Base-by-base conservation (phyloP, 179 eudicot genomes). In the Drosera spatulata region DNA sequence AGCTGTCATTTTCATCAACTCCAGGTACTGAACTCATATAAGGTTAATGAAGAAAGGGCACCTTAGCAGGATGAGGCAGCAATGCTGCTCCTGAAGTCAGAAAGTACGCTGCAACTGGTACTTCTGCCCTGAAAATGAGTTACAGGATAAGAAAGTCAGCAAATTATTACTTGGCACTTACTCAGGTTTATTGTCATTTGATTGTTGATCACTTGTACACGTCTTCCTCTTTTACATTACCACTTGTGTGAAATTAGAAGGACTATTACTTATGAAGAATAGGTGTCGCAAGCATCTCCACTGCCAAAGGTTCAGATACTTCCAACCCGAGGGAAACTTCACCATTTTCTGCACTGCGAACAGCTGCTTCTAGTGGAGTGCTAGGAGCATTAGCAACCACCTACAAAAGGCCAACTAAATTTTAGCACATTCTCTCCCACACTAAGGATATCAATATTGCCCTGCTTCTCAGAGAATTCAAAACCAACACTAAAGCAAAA, bases 81-180 rank as follows among this genome's bases (percentile, higher is more conserved):
- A 80, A 64, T 40, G 85, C 85, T 76, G 80, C 87, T 69, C 90
- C 95, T 4, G 93, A 87, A 41, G 72, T 71, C 13, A 90, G 71
- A 65, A 70, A 53, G 61, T 75, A 68, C 40, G 64, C 63, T 48
- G 67, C 49, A 40, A 50, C 55, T 45, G 71, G 50, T 42, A 47
- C 50, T 46, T 75, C 78, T 69, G 75, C n/a, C n/a, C n/a, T n/a
- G n/a, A n/a, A n/a, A n/a, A n/a, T n/a, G n/a, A n/a, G n/a, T n/a
- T n/a, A n/a, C n/a, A n/a, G n/a, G n/a, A n/a, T n/a, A n/a, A n/a
- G n/a, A n/a, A n/a, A n/a, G n/a, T n/a, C n/a, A n/a, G n/a, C n/a
- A n/a, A n/a, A n/a, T n/a, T n/a, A n/a, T n/a, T n/a, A n/a, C n/a
- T n/a, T n/a, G n/a, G n/a, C n/a, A n/a, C n/a, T n/a, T n/a, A n/a